Evolutionary conservation across 352 stramenopile genomes (phyloP).

Genomic region (Aphanomyces astaci): DNA sequence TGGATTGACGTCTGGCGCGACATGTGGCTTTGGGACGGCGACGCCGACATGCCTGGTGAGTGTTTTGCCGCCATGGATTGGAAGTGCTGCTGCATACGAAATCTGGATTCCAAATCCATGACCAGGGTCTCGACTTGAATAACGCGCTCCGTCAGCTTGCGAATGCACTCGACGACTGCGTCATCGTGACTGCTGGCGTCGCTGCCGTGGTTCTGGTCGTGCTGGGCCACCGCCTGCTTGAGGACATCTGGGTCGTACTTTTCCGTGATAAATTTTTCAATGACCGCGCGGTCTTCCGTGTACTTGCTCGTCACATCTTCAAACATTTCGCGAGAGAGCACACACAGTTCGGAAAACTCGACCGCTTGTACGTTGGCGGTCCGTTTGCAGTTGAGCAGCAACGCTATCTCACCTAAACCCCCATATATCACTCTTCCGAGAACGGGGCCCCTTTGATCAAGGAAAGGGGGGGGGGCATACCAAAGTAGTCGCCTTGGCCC

Average conservation of each 20-base stretch:
- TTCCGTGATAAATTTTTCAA: slow-evolving; percentile 82
- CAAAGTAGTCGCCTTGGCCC: slow-evolving; percentile 73
- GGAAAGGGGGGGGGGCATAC: background rate
- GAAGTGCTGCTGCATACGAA: background rate
- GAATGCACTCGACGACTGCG: slow-evolving; percentile 2
- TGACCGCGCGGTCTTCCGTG: slow-evolving; percentile 66
- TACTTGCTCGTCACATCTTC: slow-evolving; percentile 68
- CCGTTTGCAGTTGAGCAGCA: slow-evolving; percentile 80
- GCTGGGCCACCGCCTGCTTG: slow-evolving; percentile 61
- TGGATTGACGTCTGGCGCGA: background rate
- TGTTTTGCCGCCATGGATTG: background rate
- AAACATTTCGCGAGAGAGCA: slow-evolving; percentile 63
- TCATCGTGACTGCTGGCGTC: slow-evolving; percentile 13
- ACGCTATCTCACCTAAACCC: slow-evolving; percentile 46
- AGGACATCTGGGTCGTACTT: slow-evolving; percentile 74
- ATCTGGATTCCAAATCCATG: background rate
- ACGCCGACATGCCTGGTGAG: background rate
- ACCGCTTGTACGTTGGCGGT: slow-evolving; percentile 67
- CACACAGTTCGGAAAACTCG: slow-evolving; percentile 69
- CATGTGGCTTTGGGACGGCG: too few species aligned
- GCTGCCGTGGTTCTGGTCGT: background rate
- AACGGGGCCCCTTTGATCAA: too few species aligned
- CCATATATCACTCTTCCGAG: too few species aligned
- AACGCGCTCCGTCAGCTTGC: slow-evolving; percentile 9
- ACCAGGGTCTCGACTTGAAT: slow-evolving; percentile 10